Base-by-base conservation (phyloP, 495 filamentous ascomycete genomes). In the Annulohypoxylon bovei region DNA sequence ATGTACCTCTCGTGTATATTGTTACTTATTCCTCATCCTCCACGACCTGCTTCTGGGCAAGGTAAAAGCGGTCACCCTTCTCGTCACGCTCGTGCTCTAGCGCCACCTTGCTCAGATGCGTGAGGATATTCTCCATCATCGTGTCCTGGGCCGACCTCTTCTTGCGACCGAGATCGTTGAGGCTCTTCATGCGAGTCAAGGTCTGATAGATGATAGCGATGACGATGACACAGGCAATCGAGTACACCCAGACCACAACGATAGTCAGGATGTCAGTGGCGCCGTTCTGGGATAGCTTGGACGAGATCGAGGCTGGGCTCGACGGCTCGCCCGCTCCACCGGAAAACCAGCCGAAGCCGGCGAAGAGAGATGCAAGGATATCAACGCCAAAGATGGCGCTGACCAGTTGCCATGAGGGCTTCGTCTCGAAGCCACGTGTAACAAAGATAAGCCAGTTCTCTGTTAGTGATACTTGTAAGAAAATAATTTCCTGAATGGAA, bases 391-490 rank as follows among this genome's bases (percentile, higher is more conserved):
- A 80, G 57, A 96, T 90, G 40, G 93, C 93, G 50, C 84, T 86
- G 58, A 84, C 70, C 62, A 97, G 84, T 79, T 93, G 90, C 88
- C 90, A 91, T 28, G 93, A 95, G 14, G 93, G 93, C 28, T 87
- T 91, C 22, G 91, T 89, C 57, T 91, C 90, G 73, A 91, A 91
- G 77, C 91, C 90, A 80, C 93, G 90, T 55, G 93, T 96, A 79
- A 96, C 93, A 81, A 97, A 94, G 80, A 97, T 97, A 58, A 96
- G 86, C 93, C 93, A 96, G 81, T 95, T 97, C 82, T 96, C 91
- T 27, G 93, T 91, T 49, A 96, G 86, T 16, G 91, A 90, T 77
- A 97, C 92, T 78, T 97, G 85, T 50, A 97, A 88, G 84, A 97
- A 96, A 67, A 97, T 75, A 27, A 97, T 88, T 64, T 87, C 86